These are phyloP conservation scores for Dothiorella sarmentorum DNA, from an alignment of 2,329 filamentous ascomycete genomes.

Conservation along the genomic window DNA sequence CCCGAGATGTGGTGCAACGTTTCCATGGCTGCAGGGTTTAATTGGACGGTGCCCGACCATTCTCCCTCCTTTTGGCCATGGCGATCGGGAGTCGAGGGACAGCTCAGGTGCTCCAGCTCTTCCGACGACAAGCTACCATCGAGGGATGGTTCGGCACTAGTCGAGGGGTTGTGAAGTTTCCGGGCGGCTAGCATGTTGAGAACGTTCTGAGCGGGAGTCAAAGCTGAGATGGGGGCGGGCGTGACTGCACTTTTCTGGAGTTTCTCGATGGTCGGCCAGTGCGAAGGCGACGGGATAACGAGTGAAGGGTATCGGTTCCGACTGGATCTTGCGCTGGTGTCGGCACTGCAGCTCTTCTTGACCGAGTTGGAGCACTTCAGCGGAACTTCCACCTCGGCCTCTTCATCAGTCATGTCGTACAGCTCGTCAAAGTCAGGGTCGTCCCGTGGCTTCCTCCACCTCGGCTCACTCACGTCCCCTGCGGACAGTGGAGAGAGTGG, in stretches of 20 bases:
- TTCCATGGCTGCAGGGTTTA: constrained; percentile 76
- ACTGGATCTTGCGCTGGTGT: constrained; percentile 31
- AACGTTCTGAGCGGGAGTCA: constrained; percentile 65
- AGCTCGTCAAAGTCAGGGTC: constrained; percentile 79
- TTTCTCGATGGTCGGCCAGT: constrained; percentile 56
- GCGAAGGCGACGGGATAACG: constrained; percentile 56
- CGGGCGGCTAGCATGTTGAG: constrained; percentile 64
- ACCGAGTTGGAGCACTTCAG: constrained; percentile 52
- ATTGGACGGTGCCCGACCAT: constrained; percentile 58
- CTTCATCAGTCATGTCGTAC: constrained; percentile 75
- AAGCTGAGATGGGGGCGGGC: constrained; percentile 43
- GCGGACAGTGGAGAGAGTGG: constrained; percentile 25
- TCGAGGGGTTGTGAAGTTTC: constrained; percentile 63
- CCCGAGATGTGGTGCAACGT: constrained; percentile 64
- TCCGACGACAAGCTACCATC: constrained; percentile 88
- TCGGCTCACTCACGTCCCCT: constrained; percentile 58
- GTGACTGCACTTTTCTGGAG: constrained; percentile 43
- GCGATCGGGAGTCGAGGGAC: constrained; percentile 77
- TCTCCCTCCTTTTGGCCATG: constrained; percentile 51
- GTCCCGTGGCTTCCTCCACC: constrained; percentile 64
- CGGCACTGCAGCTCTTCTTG: constrained; percentile 38
- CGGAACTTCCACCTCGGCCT: constrained; percentile 56
- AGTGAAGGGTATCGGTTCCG: constrained; percentile 56
- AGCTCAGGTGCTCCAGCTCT: constrained; percentile 77
- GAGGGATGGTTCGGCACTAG: constrained; percentile 79